Evolutionary conservation across 2,329 filamentous ascomycete species (phyloP), one percentile per base, ranked within the genome.

Genomic region (Keithomyces neogunnii): DNA sequence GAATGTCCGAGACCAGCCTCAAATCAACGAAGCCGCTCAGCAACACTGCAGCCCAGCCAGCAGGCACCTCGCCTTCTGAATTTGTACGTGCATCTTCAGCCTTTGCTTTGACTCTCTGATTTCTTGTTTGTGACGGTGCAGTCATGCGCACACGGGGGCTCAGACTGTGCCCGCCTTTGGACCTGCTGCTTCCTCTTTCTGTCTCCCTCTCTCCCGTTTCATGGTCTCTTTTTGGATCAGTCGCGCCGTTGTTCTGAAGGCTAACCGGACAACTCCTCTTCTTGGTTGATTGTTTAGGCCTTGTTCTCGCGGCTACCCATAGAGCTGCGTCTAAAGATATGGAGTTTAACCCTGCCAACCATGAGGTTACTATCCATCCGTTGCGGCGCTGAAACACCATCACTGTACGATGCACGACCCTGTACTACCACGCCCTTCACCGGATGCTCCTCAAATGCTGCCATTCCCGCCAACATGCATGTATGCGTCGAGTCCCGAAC

Each of bases 291-390:
- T 19, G 7, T 31, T 28, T 55, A 77, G 75, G 66, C 62, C 45
- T 57, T 64, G 47, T 77, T 77, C 55, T 53, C 65, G 19, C 60
- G 59, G 42, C 71, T 77, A 1, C 75, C 75, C 1, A 58, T 67
- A 10, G 75, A 77, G 56, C 62, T 77, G 13, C 72, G 75, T 9
- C 62, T 76, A 29, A 71, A 67, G 51, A 73, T 77, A 47, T 77
- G 75, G 75, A 63, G 64, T 40, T 65, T 71, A 56, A 75, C 68
- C 56, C 61, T 74, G 19, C 70, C 73, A 1, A 58, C 61, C 11
- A 61, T 69, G 9, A 72, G 74, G 33, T 62, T 77, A 47, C 69
- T 77, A 30, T 66, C 72, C 2, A 61, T 76, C 32, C 65, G 63
- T 42, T 75, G 71, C 59, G 69, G 68, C 31, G 60, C 63, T 38